Conservation (phyloP, 2,329 filamentous ascomycete species). For the Ascochyta lentis region DNA sequence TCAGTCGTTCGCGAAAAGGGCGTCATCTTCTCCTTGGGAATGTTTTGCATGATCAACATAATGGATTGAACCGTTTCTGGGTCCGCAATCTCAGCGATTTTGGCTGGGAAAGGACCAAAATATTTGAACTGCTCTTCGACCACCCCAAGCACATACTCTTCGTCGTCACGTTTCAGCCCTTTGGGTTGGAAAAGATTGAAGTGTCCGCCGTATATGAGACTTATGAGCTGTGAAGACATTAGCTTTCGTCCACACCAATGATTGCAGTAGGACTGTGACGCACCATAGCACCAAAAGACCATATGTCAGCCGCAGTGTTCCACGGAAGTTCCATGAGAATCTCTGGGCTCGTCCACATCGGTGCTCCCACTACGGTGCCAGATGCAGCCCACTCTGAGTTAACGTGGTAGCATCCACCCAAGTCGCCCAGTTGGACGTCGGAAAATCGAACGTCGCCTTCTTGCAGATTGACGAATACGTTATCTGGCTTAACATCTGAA, state of each 20-base stretch:
- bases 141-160: conserved; percentile 32
- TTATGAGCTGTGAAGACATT: conserved; percentile 31
- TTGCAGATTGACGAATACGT: conserved; percentile 47
- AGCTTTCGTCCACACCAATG: conserved; percentile 8
- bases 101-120: conserved; percentile 35
- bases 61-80: conserved; percentile 20
- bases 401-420: conserved; percentile 36
- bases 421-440: conserved; percentile 46
- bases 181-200: conserved; percentile 35
- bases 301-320: conserved; percentile 51
- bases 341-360: conserved; percentile 51
- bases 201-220: conserved; percentile 34
- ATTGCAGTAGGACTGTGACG: conserved; percentile 18
- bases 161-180: conserved; percentile 27
- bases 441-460: conserved; percentile 39
- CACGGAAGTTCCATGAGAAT: conserved; percentile 36
- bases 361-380: conserved; percentile 42
- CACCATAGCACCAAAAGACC: conserved; percentile 50
- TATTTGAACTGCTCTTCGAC: conserved; percentile 28
- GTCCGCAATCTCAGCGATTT: conserved; percentile 30
- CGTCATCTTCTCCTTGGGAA: conserved; percentile 19
- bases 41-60: conserved; percentile 18
- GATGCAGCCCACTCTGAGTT: conserved; percentile 31
- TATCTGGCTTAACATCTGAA: conserved; percentile 48
- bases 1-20: conserved; percentile 21